phyloP scores from a whole-genome alignment of 2,329 filamentous ascomycete genomes.

The Cytospora leucostoma region DNA sequence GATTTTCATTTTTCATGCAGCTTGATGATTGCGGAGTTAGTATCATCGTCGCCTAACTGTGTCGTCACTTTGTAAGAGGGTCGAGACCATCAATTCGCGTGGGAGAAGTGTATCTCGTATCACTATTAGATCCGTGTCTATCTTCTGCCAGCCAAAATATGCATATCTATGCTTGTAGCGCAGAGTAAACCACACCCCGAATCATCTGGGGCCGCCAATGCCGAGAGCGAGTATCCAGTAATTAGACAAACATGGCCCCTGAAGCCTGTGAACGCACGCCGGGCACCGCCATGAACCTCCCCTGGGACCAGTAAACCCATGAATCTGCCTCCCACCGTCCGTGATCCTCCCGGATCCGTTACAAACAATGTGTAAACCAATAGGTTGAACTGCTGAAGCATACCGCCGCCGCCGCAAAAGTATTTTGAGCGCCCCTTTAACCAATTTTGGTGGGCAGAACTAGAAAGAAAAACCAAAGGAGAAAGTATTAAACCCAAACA shows the following conservation, averaged over 20 bases:
- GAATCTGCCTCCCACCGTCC: background rate
- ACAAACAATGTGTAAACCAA: background rate
- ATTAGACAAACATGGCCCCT: conserved; percentile 10
- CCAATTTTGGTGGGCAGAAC: conserved; percentile 4
- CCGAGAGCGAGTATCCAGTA: conserved; percentile 8
- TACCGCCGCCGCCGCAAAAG: background rate
- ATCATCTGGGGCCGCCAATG: conserved; percentile 14
- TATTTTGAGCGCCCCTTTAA: conserved; percentile 14
- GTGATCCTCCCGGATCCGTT: background rate
- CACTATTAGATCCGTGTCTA: conserved; percentile 16
- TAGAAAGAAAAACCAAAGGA: conserved; percentile 3
- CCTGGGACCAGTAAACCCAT: background rate
- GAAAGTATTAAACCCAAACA: background rate
- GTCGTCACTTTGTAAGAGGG: background rate
- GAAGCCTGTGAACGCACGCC: conserved; percentile 17
- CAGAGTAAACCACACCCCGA: conserved; percentile 17
- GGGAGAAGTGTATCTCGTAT: conserved; percentile 15
- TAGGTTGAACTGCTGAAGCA: background rate
- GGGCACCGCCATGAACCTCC: conserved; percentile 8
- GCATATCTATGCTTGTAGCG: conserved; percentile 23
- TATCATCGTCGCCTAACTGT: background rate
- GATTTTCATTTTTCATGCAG: conserved; percentile 7
- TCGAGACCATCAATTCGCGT: background rate
- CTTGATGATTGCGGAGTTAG: conserved; percentile 1
- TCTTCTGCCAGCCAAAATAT: conserved; percentile 25